Evolutionary conservation across 1,284 basidiomycete genomes (phyloP).

Genomic region (Sporisorium exsertum): DNA sequence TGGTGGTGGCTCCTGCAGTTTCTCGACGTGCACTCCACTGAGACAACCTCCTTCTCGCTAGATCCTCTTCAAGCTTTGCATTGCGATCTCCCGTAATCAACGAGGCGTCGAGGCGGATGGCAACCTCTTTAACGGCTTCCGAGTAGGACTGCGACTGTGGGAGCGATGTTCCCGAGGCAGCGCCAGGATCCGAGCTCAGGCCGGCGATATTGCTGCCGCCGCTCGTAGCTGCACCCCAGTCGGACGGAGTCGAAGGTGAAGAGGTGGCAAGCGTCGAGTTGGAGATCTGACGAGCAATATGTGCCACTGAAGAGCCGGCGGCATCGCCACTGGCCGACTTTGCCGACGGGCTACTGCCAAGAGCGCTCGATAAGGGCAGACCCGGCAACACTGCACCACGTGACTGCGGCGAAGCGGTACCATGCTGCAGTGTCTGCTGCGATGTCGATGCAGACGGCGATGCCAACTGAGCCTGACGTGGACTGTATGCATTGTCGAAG

Average conservation of each 20-base stretch:
- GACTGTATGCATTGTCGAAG: conserved; percentile 14
- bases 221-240: conserved; percentile 4
- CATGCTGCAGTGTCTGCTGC: conserved; percentile 1
- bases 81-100: conserved; percentile 35
- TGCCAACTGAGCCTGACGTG: conserved; percentile 3
- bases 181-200: conserved; percentile 9
- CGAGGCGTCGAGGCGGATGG: conserved; percentile 23
- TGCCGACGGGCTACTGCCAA: conserved; percentile 20
- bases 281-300: conserved; percentile 16
- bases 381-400: not conserved
- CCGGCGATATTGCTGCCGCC: not conserved
- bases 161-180: conserved; percentile 8
- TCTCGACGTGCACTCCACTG: conserved; percentile 22
- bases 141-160: conserved; percentile 11
- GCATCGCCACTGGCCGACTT: conserved; percentile 21
- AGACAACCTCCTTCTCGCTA: conserved; percentile 16
- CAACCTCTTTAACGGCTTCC: conserved; percentile 8
- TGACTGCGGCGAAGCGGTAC: conserved; percentile 12
- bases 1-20: not conserved
- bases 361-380: not conserved
- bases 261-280: conserved; percentile 23
- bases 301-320: conserved; percentile 4
- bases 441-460: conserved; percentile 1
- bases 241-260: conserved; percentile 18
- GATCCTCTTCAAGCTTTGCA: conserved; percentile 40